Base-by-base conservation (phyloP, 805 yeast genomes). In the Metschnikowia sp. region DNA sequence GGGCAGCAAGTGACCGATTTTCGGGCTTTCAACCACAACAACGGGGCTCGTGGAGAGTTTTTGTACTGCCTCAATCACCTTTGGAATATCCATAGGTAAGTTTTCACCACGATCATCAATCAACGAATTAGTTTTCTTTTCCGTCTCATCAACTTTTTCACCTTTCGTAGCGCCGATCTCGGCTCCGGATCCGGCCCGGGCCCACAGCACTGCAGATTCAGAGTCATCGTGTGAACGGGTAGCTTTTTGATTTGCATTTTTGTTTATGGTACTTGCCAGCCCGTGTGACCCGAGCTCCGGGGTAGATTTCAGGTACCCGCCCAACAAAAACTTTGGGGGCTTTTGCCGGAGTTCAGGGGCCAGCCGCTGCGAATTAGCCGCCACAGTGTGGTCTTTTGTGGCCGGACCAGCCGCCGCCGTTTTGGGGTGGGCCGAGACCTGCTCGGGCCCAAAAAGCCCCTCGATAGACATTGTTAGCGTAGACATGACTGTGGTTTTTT, bases 391-490 rank as follows among this genome's bases (percentile, higher is more conserved):
- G n/a, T 13, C 22, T n/a, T 18, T 34, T 29, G 29, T 4, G 29
- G 37, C 49, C 48, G 45, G 15, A 22, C 48, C 46, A 30, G 50
- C 48, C 46, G 44, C 36, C 32, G 32, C 11, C 22, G 40, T 38
- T n/a, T 22, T 22, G 26, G 39, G 19, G 18, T 34, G 36, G 10
- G 37, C 19, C 12, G 41, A n/a, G 10, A 45, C 36, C 32, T 40
- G 44, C 30, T 54, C 53, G 33, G 56, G 42, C 12, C 47, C 29
- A 37, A 50, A 50, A 49, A 41, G 46, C 44, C 47, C 47, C 30
- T 50, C 55, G 39, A 53, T 51, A n/a, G 57, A 37, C 37, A 55
- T 42, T 19, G 58, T 53, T 39, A 55, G 39, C 8, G 58, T 53
- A 39, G 56, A 45, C 58, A 55, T 55, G 26, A 22, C 26, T 22